phyloP scores from a whole-genome alignment of 768 basidiomycete genomes.

The Mycena amicta region DNA sequence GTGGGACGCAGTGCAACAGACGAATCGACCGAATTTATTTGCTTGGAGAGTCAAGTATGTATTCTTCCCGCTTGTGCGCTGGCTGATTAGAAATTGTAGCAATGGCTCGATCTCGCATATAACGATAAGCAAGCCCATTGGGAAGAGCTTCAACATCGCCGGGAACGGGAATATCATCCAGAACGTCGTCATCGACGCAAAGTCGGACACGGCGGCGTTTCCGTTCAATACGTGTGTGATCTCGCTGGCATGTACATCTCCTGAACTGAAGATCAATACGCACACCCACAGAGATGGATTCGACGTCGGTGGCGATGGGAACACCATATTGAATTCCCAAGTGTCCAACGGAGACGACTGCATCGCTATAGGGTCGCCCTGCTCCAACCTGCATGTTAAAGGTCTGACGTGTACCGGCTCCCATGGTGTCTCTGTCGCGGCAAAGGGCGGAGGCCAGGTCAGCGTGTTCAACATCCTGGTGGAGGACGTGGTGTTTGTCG shows the following conservation, averaged over 20 bases:
- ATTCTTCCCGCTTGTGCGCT: not conserved
- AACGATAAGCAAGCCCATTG: conserved; percentile 21
- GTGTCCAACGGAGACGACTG: conserved; percentile 20
- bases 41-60: conserved; percentile 18
- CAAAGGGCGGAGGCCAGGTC: conserved; percentile 20
- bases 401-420: conserved; percentile 16
- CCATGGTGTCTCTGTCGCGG: conserved; percentile 18
- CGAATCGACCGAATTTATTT: conserved; percentile 9
- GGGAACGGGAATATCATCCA: conserved; percentile 16
- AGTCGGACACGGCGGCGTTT: conserved; percentile 10
- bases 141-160: conserved; percentile 22
- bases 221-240: conserved; percentile 20
- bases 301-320: conserved; percentile 18
- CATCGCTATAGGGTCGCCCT: conserved; percentile 17
- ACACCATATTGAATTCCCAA: conserved; percentile 10
- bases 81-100: not conserved
- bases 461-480: conserved; percentile 16
- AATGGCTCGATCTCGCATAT: conserved; percentile 17
- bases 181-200: conserved; percentile 13
- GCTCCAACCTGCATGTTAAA: conserved; percentile 15
- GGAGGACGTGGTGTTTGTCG: conserved; percentile 13
- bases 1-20: conserved; percentile 18
- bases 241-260: not conserved
- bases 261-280: not conserved
- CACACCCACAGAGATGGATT: not conserved